Base-by-base conservation (phyloP, 805 yeast genomes). In the Pichia californica region DNA sequence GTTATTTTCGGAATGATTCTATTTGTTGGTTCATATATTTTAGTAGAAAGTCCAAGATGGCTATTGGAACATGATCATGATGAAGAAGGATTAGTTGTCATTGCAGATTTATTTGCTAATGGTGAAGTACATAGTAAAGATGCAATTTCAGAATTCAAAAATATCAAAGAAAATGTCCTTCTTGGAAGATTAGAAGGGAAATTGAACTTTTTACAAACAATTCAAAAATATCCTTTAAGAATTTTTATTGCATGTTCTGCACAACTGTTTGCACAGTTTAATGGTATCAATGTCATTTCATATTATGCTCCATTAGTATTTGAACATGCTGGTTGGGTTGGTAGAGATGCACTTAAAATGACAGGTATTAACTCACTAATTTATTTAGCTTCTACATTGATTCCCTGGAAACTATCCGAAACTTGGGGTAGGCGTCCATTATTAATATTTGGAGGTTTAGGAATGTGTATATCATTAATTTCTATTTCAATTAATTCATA, bases 281-380 rank as follows among this genome's bases (percentile, higher is more conserved):
- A 88, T 61, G 97, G 97, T 55, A 89, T 88, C 63, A 89, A 88
- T 58, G 91, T 89, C 40, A 86, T 89, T 43, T 81, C 94, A 1
- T 89, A 89, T 64, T 88, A 88, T 66, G 96, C 96, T 2, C 96
- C 96, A 2, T 67, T 89, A 63, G 95, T 88, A 38, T 89, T 88
- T 63, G 96, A 89, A 61, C 85, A 85, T 53, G 96, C 96, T 3
- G 97, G 97, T 23, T 89, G 96, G 96, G 64, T 73, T 7, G 96
- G 96, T 21, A 70, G 95, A 47, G 77, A 79, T 51, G 96, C 96
- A 3, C 78, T 88, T 49, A 72, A 88, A 50, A 85, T 88, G 95
- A 87, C 97, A 0, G 97, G 97, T 19, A 71, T 85, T 45, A 82
- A 83, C 53, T 73, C 79, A 6, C 48, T 82, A 11, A 67, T 81